Percentiles rank a stretch among this genome's conserved stretches.
Conservation (phyloP, 768 basidiomycete genomes). For the Agaricus sinodeliciosus region DNA sequence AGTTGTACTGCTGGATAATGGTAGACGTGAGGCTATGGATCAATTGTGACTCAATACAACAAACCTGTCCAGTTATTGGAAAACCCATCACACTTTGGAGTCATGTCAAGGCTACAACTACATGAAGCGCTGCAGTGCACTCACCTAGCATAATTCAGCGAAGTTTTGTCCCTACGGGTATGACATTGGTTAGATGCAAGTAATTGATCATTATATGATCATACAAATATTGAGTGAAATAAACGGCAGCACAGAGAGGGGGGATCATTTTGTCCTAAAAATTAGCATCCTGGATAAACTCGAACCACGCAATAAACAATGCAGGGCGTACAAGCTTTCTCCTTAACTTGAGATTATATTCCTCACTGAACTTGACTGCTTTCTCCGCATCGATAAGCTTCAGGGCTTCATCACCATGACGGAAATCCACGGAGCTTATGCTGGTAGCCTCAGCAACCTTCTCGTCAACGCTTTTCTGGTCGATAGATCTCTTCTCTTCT, state of each 20-base stretch:
- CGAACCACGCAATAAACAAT: not conserved
- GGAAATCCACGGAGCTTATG: conserved; percentile 24
- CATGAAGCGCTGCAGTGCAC: not conserved
- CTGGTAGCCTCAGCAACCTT: conserved; percentile 21
- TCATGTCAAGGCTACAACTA: not conserved
- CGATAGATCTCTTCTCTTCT: not conserved
- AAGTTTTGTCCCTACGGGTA: conserved; percentile 53
- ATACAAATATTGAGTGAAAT: conserved; percentile 63
- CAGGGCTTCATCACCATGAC: conserved; percentile 54
- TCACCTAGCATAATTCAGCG: conserved; percentile 66
- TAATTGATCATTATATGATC: conserved; percentile 12
- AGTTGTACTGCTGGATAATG: conserved; percentile 47
- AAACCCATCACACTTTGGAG: conserved; percentile 52
- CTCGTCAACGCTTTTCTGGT: conserved; percentile 18
- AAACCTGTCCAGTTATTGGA: conserved; percentile 55
- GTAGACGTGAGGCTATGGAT: not conserved
- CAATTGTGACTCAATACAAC: not conserved
- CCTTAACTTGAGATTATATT: conserved; percentile 50
- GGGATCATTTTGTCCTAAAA: conserved; percentile 20
- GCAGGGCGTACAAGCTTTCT: conserved; percentile 44
- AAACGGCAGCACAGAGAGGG: conserved; percentile 41
- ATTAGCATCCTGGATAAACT: not conserved
- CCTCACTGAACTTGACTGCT: conserved; percentile 48
- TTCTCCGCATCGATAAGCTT: conserved; percentile 50
- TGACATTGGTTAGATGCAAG: not conserved